Percentiles rank a stretch among this genome's conserved stretches.
phyloP scores from a whole-genome alignment of 345 rosid species.

The Populus euphratica region DNA sequence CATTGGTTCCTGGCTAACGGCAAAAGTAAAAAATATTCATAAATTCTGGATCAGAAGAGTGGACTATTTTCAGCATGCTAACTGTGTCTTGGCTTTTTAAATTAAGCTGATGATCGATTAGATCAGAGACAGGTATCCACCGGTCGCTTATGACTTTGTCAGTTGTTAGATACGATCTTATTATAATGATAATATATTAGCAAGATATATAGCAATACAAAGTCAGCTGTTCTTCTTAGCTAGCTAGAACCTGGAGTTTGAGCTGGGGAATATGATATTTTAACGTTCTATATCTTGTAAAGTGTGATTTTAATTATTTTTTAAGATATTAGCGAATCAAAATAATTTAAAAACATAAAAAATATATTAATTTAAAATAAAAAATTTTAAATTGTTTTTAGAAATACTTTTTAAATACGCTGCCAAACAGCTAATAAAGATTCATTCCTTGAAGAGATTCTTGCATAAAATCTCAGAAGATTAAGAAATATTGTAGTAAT shows the following conservation, averaged over 20 bases:
- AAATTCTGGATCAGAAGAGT: neutral
- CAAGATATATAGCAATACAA: neutral
- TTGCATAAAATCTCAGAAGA: too few relatives aligned
- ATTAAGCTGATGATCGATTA: too few relatives aligned
- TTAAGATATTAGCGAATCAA: too few relatives aligned
- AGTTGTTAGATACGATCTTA: neutral
- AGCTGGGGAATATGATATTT: neutral
- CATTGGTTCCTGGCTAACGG: neutral
- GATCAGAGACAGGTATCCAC: neutral
- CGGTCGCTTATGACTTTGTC: neutral
- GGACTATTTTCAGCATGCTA: too few relatives aligned
- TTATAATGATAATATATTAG: neutral
- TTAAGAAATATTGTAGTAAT: neutral
- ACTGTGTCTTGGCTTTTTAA: too few relatives aligned
- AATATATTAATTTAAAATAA: too few relatives aligned
- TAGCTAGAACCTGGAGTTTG: neutral
- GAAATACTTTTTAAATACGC: too few relatives aligned
- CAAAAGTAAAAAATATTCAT: neutral
- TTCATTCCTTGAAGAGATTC: neutral
- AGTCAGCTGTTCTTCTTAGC: neutral
- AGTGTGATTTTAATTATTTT: too few relatives aligned
- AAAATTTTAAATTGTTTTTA: too few relatives aligned
- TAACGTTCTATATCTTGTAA: too few relatives aligned
- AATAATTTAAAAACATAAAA: too few relatives aligned
- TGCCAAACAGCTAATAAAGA: too few relatives aligned